Conservation (phyloP, 805 yeast species). For the Myxozyma geophila region DNA sequence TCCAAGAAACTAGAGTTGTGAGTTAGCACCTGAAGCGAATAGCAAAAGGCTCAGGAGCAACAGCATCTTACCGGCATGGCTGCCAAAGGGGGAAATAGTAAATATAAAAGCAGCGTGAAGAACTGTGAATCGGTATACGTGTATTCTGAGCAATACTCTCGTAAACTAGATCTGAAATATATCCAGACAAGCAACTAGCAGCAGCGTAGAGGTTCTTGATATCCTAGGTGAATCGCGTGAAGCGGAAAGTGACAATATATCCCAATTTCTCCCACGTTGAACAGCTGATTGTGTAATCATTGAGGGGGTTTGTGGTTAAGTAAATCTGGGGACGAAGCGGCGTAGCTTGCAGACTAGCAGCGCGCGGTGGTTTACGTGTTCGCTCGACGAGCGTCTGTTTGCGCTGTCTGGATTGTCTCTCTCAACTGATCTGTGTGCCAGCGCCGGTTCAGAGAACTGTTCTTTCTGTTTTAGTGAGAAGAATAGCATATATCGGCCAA, state of each 20-base stretch:
- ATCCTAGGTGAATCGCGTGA: too few relatives aligned
- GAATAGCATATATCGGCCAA: neutral
- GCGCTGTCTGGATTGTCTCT: too few relatives aligned
- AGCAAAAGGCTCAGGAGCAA: neutral
- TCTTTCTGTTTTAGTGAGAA: neutral
- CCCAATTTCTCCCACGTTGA: neutral
- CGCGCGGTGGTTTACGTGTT: conserved; percentile 9
- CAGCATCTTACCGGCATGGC: conserved; percentile 12
- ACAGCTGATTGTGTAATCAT: neutral
- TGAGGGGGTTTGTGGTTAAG: neutral
- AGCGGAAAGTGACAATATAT: neutral
- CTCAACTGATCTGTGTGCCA: too few relatives aligned
- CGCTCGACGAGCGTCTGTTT: neutral
- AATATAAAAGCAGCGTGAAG: neutral
- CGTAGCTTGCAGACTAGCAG: conserved; percentile 1
- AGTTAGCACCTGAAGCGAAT: neutral
- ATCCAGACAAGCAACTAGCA: too few relatives aligned
- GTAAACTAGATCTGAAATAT: too few relatives aligned
- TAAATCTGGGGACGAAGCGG: neutral
- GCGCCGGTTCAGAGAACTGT: too few relatives aligned
- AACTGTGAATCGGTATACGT: neutral
- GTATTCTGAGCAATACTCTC: too few relatives aligned
- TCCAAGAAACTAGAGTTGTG: conserved; percentile 49
- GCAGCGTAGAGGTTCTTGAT: too few relatives aligned
- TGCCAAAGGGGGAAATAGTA: neutral